Conservation (phyloP, 345 rosid species). For the Limnanthes douglasii region DNA sequence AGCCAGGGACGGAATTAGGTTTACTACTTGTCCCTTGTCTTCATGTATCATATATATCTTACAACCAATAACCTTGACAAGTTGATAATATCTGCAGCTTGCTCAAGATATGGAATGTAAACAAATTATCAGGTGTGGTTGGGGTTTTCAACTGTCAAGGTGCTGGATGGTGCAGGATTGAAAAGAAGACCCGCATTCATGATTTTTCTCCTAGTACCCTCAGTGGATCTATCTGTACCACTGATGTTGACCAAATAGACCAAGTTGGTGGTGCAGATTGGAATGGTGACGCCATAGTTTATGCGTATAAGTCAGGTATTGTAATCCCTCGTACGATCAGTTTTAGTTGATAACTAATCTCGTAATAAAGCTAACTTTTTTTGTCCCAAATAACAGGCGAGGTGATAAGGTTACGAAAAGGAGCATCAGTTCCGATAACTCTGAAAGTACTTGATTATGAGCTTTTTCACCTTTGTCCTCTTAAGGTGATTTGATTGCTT, state of each 20-base stretch:
- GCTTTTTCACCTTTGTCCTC: conserved; percentile 73
- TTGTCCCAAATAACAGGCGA: conserved; percentile 66
- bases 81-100: conserved; percentile 31
- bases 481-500: conserved; percentile 50
- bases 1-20: conserved; percentile 80
- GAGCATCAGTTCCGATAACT: conserved; percentile 67
- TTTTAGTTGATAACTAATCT: no score
- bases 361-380: no score
- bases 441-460: conserved; percentile 78
- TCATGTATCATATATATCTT: neutral
- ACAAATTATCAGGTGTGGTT: conserved; percentile 66
- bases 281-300: conserved; percentile 62
- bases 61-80: neutral
- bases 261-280: conserved; percentile 65
- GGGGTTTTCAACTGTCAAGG: conserved; percentile 99
- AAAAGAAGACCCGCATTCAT: conserved; percentile 75
- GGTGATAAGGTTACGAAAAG: conserved; percentile 51
- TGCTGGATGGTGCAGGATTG: conserved; percentile 88
- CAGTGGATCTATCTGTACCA: conserved; percentile 38
- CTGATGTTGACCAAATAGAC: conserved; percentile 59
- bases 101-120: conserved; percentile 89
- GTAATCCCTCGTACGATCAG: no score
- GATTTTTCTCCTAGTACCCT: conserved; percentile 80
- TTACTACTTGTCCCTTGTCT: neutral
- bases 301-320: conserved; percentile 74